These are phyloP conservation scores for Leucoagaricus sp. DNA, from an alignment of 1,284 basidiomycete genomes.

Conservation along the genomic window DNA sequence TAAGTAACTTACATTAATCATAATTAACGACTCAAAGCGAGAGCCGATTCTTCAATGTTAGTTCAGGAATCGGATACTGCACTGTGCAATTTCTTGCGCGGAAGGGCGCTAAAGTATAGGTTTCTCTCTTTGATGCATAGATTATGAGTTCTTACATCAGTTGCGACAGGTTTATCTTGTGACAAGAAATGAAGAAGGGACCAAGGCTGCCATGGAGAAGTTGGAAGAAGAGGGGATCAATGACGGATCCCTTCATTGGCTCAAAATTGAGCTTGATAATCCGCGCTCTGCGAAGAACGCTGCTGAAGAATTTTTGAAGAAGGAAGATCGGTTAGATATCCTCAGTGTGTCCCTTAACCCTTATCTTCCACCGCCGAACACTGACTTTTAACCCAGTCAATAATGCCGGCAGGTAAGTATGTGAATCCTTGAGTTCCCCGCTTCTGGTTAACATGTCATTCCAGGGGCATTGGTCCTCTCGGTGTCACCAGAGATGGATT, in stretches of 20 bases:
- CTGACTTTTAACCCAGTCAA: slow-evolving; percentile 38
- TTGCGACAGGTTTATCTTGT: slow-evolving; percentile 41
- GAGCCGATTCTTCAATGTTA: slow-evolving; percentile 19
- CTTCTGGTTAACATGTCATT: background rate
- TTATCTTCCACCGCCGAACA: background rate
- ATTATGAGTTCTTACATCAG: no score
- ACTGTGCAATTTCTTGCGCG: slow-evolving; percentile 45
- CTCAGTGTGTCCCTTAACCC: slow-evolving; percentile 39
- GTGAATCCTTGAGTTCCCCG: background rate
- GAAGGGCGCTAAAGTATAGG: slow-evolving; percentile 21
- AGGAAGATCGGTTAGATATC: slow-evolving; percentile 53
- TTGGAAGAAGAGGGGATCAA: slow-evolving; percentile 28
- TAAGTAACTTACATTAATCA: slow-evolving; percentile 2
- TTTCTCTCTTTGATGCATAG: background rate
- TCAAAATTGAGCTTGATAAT: slow-evolving; percentile 39
- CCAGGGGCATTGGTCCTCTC: background rate
- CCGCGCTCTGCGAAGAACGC: slow-evolving; percentile 43
- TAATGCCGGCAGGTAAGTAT: slow-evolving; percentile 53
- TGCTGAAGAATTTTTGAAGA: slow-evolving; percentile 46
- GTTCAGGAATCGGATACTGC: slow-evolving; percentile 44
- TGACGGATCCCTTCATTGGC: slow-evolving; percentile 26
- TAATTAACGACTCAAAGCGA: no score
- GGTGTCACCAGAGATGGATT: slow-evolving; percentile 7
- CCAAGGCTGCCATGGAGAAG: slow-evolving; percentile 36
- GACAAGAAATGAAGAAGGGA: slow-evolving; percentile 38